These are phyloP conservation scores for Eimeria mitis DNA, from an alignment of 169 alveolate genomes.

Conservation along the genomic window DNA sequence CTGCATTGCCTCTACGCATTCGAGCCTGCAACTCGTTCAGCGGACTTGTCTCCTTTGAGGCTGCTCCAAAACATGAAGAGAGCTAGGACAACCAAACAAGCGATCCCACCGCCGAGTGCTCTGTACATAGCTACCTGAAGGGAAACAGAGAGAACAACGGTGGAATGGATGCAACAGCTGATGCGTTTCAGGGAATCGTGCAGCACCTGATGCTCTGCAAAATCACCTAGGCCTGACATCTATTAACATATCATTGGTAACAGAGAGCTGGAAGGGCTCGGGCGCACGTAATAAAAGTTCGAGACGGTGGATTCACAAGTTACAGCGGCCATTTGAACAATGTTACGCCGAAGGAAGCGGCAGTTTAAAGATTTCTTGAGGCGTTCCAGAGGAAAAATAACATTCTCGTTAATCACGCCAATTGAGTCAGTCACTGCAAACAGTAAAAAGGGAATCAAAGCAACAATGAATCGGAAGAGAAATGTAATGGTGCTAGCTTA, in stretches of 20 bases:
- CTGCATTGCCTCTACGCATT: background rate
- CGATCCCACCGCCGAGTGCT: constrained; percentile 55
- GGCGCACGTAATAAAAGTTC: constrained; percentile 43
- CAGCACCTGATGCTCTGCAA: background rate
- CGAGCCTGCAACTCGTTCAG: background rate
- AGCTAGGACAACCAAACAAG: constrained; percentile 24
- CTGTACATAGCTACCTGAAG: constrained; percentile 60
- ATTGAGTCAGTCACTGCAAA: constrained; percentile 32
- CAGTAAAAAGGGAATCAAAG: background rate
- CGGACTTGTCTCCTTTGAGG: background rate
- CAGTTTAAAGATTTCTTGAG: constrained; percentile 18
- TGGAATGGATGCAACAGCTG: background rate
- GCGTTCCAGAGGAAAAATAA: background rate
- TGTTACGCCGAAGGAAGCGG: constrained; percentile 69
- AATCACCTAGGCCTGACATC: background rate
- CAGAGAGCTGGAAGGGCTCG: background rate
- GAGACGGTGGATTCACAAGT: constrained; percentile 44
- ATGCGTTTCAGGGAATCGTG: too few species aligned
- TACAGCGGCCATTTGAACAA: constrained; percentile 15
- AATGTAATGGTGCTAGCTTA: background rate
- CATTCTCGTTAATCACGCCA: constrained; percentile 1
- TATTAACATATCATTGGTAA: background rate
- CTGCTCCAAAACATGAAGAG: constrained; percentile 18
- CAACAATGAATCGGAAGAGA: background rate
- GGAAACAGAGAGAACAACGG: background rate